Conservation (phyloP, 306 rosid genomes). For the Morella rubra region DNA sequence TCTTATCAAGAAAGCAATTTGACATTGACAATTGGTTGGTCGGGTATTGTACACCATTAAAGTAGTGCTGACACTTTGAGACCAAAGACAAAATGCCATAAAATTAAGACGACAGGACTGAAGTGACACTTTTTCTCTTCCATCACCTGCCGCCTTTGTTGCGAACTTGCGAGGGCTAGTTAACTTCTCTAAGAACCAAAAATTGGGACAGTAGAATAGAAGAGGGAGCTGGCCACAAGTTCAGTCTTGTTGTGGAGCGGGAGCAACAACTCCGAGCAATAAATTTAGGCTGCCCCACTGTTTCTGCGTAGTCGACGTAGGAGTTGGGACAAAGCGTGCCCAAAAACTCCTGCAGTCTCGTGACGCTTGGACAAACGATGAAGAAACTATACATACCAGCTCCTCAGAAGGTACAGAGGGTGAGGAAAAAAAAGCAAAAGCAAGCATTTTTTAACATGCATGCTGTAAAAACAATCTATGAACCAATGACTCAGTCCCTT, state of each 20-base stretch:
- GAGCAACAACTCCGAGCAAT: conserved; percentile 11
- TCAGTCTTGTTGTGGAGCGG: conserved; percentile 4
- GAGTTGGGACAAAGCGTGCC: not conserved
- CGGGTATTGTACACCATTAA: not conserved
- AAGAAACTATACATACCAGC: not conserved
- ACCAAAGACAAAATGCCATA: conserved; percentile 27
- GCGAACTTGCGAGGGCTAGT: no score
- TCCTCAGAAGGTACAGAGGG: not conserved
- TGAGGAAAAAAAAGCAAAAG: not conserved
- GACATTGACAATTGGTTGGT: not conserved
- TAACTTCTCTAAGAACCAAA: no score
- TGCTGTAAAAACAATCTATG: no score
- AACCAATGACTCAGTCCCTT: no score
- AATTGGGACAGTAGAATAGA: not conserved
- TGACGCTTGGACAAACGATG: not conserved
- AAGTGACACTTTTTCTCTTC: conserved; percentile 5
- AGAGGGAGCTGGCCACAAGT: conserved; percentile 3
- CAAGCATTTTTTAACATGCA: no score
- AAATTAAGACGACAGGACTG: conserved; percentile 19
- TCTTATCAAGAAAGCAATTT: not conserved
- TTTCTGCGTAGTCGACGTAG: not conserved
- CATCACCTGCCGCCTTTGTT: not conserved
- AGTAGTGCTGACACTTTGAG: conserved; percentile 7
- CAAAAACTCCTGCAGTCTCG: not conserved
- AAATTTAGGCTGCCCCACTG: conserved; percentile 15